Percentiles rank a stretch among this genome's conserved stretches.
phyloP scores from a whole-genome alignment of 2,329 filamentous ascomycete genomes.

The Pyricularia pennisetigena region DNA sequence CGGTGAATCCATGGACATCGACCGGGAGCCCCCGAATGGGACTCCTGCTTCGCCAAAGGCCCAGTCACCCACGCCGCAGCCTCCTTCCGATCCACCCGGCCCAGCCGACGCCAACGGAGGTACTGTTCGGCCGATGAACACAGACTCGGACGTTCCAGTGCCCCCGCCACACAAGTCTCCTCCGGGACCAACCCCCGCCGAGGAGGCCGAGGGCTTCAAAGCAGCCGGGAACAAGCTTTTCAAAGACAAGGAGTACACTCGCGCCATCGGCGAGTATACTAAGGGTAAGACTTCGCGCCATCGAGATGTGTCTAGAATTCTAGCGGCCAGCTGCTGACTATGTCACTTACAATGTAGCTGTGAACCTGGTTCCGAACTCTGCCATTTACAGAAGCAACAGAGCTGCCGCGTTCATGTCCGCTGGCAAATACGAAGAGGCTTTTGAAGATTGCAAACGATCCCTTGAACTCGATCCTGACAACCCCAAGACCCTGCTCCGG shows the following conservation, averaged over 20 bases:
- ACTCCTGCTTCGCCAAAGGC: constrained; percentile 17
- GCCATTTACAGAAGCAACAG: constrained; percentile 91
- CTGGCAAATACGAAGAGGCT: constrained; percentile 67
- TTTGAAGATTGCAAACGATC: constrained; percentile 80
- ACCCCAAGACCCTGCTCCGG: constrained; percentile 79
- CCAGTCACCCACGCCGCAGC: constrained; percentile 9
- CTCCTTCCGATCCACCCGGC: not conserved
- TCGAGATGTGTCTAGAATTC: not conserved
- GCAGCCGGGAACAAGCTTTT: constrained; percentile 91
- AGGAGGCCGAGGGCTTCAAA: constrained; percentile 89
- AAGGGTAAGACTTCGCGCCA: constrained; percentile 58
- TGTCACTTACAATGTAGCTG: constrained; percentile 48
- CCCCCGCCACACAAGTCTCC: constrained; percentile 61
- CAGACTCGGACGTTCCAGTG: constrained; percentile 39
- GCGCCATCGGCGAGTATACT: constrained; percentile 86
- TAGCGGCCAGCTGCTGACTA: not conserved
- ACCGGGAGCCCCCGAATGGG: constrained; percentile 49
- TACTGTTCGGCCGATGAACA: constrained; percentile 45
- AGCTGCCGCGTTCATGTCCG: constrained; percentile 87
- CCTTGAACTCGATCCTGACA: constrained; percentile 73
- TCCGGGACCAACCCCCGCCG: constrained; percentile 41
- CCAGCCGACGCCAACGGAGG: not conserved
- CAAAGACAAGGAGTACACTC: constrained; percentile 83
- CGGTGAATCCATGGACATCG: constrained; percentile 66
- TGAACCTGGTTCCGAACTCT: constrained; percentile 77